Percentiles rank a stretch among this genome's conserved stretches.
These are phyloP conservation scores for Silene coronaria DNA, from an alignment of 179 eudicot genomes.

Conservation along the genomic window DNA sequence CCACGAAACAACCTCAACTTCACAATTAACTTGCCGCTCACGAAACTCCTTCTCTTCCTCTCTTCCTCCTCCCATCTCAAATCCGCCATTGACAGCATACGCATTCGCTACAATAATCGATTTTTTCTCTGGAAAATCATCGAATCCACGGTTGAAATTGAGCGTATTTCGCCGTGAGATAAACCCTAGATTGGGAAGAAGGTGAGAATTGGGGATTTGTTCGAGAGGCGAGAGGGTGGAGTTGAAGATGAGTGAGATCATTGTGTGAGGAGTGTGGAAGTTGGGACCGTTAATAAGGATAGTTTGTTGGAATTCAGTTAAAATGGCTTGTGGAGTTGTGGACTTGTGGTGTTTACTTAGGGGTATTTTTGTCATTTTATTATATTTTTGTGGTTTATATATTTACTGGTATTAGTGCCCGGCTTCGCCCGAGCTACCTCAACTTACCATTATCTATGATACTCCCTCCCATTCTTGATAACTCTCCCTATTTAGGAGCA, in stretches of 20 bases:
- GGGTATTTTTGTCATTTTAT: slow-evolving; percentile 20
- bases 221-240: slow-evolving; percentile 23
- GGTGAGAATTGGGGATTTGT: slow-evolving; percentile 18
- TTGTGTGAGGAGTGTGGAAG: slow-evolving; percentile 12
- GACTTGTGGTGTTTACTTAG: slow-evolving; percentile 23
- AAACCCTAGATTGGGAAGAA: background rate
- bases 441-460: no score
- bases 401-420: no score
- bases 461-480: no score
- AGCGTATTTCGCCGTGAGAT: background rate
- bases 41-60: slow-evolving; percentile 27
- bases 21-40: slow-evolving; percentile 43
- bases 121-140: background rate
- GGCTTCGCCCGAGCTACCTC: no score
- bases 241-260: slow-evolving; percentile 7
- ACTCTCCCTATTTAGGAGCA: no score
- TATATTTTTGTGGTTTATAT: background rate
- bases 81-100: slow-evolving; percentile 20
- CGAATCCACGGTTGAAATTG: slow-evolving; percentile 19
- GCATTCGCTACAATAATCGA: slow-evolving; percentile 8
- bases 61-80: slow-evolving; percentile 15
- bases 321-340: slow-evolving; percentile 15
- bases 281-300: slow-evolving; percentile 23
- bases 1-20: slow-evolving; percentile 94
- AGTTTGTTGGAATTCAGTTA: slow-evolving; percentile 8